A percentile compares a stretch with the other conserved stretches of the same genome.
phyloP scores from a whole-genome alignment of 192 early-diverging fungal genomes.

The Podila epicladia region DNA sequence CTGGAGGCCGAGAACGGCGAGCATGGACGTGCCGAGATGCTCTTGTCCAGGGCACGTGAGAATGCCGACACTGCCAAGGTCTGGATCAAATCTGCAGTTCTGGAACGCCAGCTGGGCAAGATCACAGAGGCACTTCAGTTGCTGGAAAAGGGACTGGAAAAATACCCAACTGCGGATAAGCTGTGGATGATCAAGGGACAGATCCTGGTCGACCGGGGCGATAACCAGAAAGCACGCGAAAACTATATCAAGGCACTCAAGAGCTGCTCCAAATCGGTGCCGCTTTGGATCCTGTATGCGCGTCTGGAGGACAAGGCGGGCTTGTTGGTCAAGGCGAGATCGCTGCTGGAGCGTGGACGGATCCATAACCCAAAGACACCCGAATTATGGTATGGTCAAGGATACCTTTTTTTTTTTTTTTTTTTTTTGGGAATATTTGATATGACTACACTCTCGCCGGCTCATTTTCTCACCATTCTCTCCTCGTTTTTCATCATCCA shows the following conservation, averaged over 20 bases:
- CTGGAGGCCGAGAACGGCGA: conserved; percentile 92
- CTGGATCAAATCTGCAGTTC: conserved; percentile 95
- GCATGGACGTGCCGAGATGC: conserved; percentile 75
- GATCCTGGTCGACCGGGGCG: conserved; percentile 71
- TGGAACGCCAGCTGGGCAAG: conserved; percentile 82
- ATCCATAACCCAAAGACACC: conserved; percentile 83
- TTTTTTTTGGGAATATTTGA: background rate
- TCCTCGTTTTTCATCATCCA: background rate
- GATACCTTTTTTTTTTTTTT: background rate
- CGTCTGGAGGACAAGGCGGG: conserved; percentile 80
- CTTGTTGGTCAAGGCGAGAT: conserved; percentile 76
- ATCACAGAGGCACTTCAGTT: conserved; percentile 73
- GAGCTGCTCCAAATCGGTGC: conserved; percentile 74
- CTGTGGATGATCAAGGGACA: conserved; percentile 96
- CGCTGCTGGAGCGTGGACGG: conserved; percentile 86
- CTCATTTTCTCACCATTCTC: background rate
- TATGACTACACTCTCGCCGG: no score
- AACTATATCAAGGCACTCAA: conserved; percentile 79
- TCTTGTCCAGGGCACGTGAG: conserved; percentile 81
- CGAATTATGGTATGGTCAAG: conserved; percentile 78
- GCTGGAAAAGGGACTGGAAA: conserved; percentile 67
- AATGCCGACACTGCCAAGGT: conserved; percentile 83
- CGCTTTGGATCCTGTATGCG: conserved; percentile 86
- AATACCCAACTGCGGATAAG: conserved; percentile 85
- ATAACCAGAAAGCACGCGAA: conserved; percentile 72